phyloP scores from a whole-genome alignment of 768 basidiomycete genomes.

The Cyclocybe cylindracea region DNA sequence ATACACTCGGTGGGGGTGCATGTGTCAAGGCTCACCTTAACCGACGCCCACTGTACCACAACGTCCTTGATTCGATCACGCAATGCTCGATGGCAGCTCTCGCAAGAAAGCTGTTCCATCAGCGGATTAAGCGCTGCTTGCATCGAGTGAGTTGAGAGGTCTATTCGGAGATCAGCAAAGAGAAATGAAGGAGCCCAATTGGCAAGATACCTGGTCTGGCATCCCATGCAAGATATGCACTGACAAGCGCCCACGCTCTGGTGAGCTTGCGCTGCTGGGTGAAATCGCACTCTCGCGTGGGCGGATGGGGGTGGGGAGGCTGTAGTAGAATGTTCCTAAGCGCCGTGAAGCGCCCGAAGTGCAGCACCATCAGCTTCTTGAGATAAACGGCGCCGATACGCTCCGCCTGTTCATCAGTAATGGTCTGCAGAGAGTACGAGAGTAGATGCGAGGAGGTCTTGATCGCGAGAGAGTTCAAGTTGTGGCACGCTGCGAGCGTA shows the following conservation, averaged over 20 bases:
- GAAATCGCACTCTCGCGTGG: constrained; percentile 23
- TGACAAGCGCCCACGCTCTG: constrained; percentile 30
- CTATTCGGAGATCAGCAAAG: constrained; percentile 33
- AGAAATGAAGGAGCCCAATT: constrained; percentile 33
- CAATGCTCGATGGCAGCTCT: constrained; percentile 42
- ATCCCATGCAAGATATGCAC: constrained; percentile 29
- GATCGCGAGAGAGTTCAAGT: constrained; percentile 39
- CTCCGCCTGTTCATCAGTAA: constrained; percentile 38
- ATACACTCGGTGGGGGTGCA: no score
- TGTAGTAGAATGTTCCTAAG: constrained; percentile 30
- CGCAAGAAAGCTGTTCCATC: constrained; percentile 47
- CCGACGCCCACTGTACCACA: constrained; percentile 52
- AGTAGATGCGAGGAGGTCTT: constrained; percentile 41
- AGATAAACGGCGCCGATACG: constrained; percentile 43
- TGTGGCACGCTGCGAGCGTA: constrained; percentile 35
- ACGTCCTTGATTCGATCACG: constrained; percentile 48
- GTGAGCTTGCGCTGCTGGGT: constrained; percentile 24
- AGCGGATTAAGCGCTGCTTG: constrained; percentile 49
- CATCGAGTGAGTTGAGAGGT: constrained; percentile 49
- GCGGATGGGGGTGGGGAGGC: constrained; percentile 22
- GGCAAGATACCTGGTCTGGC: constrained; percentile 18
- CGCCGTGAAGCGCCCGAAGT: constrained; percentile 32
- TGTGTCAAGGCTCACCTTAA: constrained; percentile 40
- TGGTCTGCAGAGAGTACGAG: constrained; percentile 28
- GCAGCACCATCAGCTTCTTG: constrained; percentile 40